Conservation (phyloP, 192 early-diverging fungal species). For the Coemansia sp. region DNA sequence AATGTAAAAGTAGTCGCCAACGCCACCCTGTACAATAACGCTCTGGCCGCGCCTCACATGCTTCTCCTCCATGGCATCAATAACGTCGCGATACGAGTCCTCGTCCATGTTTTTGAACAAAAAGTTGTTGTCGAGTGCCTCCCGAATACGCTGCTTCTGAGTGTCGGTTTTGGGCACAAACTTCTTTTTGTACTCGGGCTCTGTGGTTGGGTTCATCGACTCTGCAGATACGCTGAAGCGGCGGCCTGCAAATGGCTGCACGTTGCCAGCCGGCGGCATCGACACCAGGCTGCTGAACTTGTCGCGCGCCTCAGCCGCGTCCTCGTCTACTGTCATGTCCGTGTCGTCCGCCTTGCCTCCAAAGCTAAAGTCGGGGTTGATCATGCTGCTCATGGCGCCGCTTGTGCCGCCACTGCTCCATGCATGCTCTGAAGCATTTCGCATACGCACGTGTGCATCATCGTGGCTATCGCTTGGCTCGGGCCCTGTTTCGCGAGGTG, state of each 20-base stretch:
- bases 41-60: slow-evolving; percentile 62
- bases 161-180: slow-evolving; percentile 85
- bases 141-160: slow-evolving; percentile 78
- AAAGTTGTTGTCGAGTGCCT: slow-evolving; percentile 85
- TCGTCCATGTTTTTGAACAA: slow-evolving; percentile 93
- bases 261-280: slow-evolving; percentile 50
- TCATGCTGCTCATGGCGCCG: slow-evolving; percentile 22
- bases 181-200: slow-evolving; percentile 77
- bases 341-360: slow-evolving; percentile 45
- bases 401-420: slow-evolving; percentile 37
- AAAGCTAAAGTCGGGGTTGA: slow-evolving; percentile 57
- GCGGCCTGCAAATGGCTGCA: slow-evolving; percentile 79
- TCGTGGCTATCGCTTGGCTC: slow-evolving; percentile 36
- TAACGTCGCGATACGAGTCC: slow-evolving; percentile 90
- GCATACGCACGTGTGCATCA: slow-evolving; percentile 46
- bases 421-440: slow-evolving; percentile 51
- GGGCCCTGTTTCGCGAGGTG: slow-evolving; percentile 44
- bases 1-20: slow-evolving; percentile 97
- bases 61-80: slow-evolving; percentile 96
- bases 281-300: slow-evolving; percentile 57
- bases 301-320: slow-evolving; percentile 60
- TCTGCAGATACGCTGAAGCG: slow-evolving; percentile 95
- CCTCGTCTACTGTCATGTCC: slow-evolving; percentile 62
- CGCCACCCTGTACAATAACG: slow-evolving; percentile 91
- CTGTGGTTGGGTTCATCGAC: slow-evolving; percentile 85